Base-by-base conservation (phyloP, 306 rosid species). In the Senna siamea region DNA sequence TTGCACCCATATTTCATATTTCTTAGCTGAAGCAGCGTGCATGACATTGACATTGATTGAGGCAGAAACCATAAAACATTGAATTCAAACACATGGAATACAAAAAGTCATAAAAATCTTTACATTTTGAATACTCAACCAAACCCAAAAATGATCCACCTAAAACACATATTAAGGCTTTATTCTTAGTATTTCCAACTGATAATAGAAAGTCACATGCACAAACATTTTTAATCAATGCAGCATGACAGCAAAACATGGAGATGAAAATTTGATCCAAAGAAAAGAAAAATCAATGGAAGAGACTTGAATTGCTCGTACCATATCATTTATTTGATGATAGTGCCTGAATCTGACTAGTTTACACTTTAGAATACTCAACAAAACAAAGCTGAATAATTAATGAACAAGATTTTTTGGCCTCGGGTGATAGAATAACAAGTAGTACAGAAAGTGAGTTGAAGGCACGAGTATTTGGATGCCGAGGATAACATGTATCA, bases 291-390 rank as follows among this genome's bases (percentile, higher is more conserved):
- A 30, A 15, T 32, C 43, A 15, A 59, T 32, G 34, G 28, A 32
- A 59, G 65, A 10, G 18, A 69, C 69, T 32, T 69, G 17, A 50
- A 41, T 43, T 69, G 58, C 46, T 26, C 11, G 34, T 64, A 55
- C 67, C 35, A 46, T 5, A 7, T 20, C 62, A 61, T 67, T 68
- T 73, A 68, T 63, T 11, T 2, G 65, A 41, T 46, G 12, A 74
- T 18, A 74, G 78, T 30, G 20, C 20, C 47, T 57, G 65, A 78
- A 74, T 57, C 74, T 69, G 78, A 82, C 80, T 69, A 9, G 34
- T 32, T 7, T 14, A 32, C 44, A 32, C 47, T 17, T 59, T 41
- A 55, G 30, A 67, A 23, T 61, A 57, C 62, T 55, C 76, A 78
- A 77, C 76, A 52, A 73, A 76, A 57, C 23, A 8, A 57, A 5